These are phyloP conservation scores for Cordyceps sp. DNA, from an alignment of 2,329 filamentous ascomycete genomes.

Conservation along the genomic window DNA sequence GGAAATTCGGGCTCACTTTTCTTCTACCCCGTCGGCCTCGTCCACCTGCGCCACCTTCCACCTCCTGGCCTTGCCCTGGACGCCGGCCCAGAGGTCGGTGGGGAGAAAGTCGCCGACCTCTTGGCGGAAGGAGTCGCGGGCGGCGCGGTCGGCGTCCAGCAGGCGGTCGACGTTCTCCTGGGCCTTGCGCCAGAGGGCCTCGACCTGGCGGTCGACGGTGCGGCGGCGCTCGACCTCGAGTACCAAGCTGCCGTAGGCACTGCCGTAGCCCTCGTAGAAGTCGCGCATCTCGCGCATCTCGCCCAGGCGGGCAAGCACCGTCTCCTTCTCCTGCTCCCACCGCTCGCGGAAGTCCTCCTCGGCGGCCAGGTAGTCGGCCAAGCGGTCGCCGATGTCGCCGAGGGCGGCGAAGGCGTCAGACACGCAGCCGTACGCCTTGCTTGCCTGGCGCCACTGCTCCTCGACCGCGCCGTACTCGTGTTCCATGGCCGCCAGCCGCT, in stretches of 20 bases:
- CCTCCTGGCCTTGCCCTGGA: constrained; percentile 40
- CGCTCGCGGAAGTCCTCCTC: constrained; percentile 44
- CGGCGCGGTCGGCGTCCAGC: constrained; percentile 52
- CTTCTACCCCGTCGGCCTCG: constrained; percentile 7
- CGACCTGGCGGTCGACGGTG: constrained; percentile 56
- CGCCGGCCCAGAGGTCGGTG: constrained; percentile 70
- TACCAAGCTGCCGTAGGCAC: constrained; percentile 70
- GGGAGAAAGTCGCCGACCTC: constrained; percentile 80
- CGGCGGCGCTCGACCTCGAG: constrained; percentile 68
- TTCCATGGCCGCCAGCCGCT: constrained; percentile 65
- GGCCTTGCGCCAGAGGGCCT: constrained; percentile 60
- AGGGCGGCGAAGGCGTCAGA: constrained; percentile 48
- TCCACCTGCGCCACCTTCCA: constrained; percentile 29
- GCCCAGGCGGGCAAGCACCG: constrained; percentile 49
- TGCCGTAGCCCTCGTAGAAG: constrained; percentile 79
- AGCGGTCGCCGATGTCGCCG: constrained; percentile 46
- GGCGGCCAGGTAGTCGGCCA: constrained; percentile 48
- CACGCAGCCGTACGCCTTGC: constrained; percentile 36
- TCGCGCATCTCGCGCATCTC: constrained; percentile 62
- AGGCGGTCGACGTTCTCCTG: constrained; percentile 61
- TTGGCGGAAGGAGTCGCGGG: constrained; percentile 62
- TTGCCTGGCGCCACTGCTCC: constrained; percentile 37
- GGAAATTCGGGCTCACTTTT: too few relatives aligned
- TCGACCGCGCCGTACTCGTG: constrained; percentile 46
- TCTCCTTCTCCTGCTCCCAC: constrained; percentile 61